Percentiles rank a stretch among this genome's conserved stretches.
Evolutionary conservation across 2,329 filamentous ascomycete genomes (phyloP).

Genomic region (Nigrospora osmanthi): DNA sequence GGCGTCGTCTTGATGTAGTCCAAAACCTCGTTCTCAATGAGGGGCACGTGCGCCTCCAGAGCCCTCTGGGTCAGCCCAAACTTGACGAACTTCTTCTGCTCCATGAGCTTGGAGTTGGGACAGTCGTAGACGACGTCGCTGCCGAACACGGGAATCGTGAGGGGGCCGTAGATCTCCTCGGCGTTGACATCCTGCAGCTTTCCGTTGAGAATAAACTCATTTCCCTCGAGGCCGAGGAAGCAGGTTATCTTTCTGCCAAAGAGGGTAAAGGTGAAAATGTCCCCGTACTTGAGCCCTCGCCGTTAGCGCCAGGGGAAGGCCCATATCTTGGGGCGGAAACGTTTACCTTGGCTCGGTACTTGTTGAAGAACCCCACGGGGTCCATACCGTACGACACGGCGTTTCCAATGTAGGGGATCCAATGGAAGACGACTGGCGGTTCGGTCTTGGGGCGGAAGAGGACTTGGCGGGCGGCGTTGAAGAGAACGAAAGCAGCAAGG

Average conservation of each 20-base stretch:
- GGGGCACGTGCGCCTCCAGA: conserved; percentile 57
- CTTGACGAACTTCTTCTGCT: conserved; percentile 81
- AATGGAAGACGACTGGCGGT: conserved; percentile 52
- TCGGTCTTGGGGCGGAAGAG: conserved; percentile 36
- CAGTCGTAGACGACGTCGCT: conserved; percentile 78
- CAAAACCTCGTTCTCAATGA: conserved; percentile 63
- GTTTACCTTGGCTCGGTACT: no score
- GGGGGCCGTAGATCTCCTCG: conserved; percentile 37
- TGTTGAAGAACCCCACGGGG: no score
- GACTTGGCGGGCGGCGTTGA: conserved; percentile 10
- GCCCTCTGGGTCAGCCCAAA: conserved; percentile 60
- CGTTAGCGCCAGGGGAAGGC: no score
- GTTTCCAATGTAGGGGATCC: conserved; percentile 57
- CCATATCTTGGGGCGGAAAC: no score
- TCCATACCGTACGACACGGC: conserved; percentile 67
- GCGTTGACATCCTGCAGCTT: conserved; percentile 44
- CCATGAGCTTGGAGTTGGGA: conserved; percentile 77
- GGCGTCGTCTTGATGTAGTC: conserved; percentile 52
- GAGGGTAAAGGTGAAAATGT: conserved; percentile 46
- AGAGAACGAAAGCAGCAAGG: background rate
- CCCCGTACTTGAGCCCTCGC: conserved; percentile 52
- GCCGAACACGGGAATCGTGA: conserved; percentile 58
- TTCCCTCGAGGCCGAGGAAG: conserved; percentile 40
- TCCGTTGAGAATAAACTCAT: conserved; percentile 50
- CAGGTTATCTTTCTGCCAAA: conserved; percentile 42